Conservation (phyloP, 768 basidiomycete species). For the Rhizopogon vulgaris region DNA sequence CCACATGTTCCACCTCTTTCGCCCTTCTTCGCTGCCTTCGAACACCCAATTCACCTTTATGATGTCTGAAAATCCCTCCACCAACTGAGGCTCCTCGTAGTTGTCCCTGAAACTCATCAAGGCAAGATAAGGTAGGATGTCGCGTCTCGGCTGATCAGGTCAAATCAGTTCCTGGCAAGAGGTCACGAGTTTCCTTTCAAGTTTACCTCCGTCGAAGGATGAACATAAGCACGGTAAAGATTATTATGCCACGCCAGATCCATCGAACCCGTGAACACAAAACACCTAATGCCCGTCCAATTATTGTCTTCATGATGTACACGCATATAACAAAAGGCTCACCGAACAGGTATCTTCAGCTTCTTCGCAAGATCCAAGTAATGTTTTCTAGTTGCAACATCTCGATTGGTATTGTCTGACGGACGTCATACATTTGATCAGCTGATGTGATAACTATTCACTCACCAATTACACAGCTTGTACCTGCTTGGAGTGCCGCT, state of each 20-base stretch:
- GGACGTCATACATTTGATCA: conserved; percentile 1
- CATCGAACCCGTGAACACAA: conserved; percentile 67
- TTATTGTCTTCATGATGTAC: neutral
- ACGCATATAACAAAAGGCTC: conserved; percentile 5
- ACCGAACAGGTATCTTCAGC: conserved; percentile 52
- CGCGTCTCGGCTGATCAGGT: conserved; percentile 37
- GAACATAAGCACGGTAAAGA: conserved; percentile 71
- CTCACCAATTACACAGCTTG: conserved; percentile 76
- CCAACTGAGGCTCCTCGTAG: conserved; percentile 58
- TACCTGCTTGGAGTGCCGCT: conserved; percentile 44
- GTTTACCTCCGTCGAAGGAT: conserved; percentile 34
- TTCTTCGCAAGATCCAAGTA: conserved; percentile 68
- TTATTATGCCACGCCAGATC: conserved; percentile 94
- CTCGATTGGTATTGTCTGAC: conserved; percentile 89
- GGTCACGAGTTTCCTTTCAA: neutral
- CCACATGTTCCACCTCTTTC: conserved; percentile 77
- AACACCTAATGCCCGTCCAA: conserved; percentile 42
- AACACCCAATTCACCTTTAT: conserved; percentile 77
- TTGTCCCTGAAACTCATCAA: conserved; percentile 51
- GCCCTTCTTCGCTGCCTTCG: conserved; percentile 68
- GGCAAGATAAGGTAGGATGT: conserved; percentile 52
- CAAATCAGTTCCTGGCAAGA: neutral
- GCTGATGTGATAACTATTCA: neutral
- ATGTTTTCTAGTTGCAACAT: conserved; percentile 55
- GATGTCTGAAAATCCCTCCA: conserved; percentile 77